Evolutionary conservation across 495 filamentous ascomycete genomes (phyloP).

Genomic region (Xylaria intraflava): DNA sequence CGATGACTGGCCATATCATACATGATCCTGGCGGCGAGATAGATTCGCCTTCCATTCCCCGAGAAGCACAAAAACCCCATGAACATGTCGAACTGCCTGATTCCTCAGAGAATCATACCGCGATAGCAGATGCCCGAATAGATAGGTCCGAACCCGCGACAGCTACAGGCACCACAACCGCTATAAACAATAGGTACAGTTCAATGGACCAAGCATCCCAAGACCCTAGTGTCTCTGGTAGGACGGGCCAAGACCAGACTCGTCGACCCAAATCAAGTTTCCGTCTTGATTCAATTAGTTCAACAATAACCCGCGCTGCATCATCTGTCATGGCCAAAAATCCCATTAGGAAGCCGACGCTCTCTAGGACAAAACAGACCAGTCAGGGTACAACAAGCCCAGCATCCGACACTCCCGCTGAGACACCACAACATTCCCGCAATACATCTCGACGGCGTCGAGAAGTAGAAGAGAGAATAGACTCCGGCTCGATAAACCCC

Average conservation of each 20-base stretch:
- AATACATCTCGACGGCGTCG: not conserved
- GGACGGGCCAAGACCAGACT: conserved; percentile 2
- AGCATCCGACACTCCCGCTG: not conserved
- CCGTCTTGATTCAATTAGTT: conserved; percentile 21
- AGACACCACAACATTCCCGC: not conserved
- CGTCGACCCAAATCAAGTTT: conserved; percentile 23
- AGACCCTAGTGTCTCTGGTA: conserved; percentile 2
- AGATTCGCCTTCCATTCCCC: conserved; percentile 27
- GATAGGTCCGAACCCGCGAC: conserved; percentile 23
- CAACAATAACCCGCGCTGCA: conserved; percentile 22
- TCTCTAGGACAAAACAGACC: conserved; percentile 14
- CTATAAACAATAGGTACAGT: conserved; percentile 28
- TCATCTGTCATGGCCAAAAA: conserved; percentile 28
- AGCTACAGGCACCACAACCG: conserved; percentile 34
- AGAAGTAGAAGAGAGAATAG: not conserved
- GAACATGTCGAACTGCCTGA: conserved; percentile 24
- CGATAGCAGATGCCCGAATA: conserved; percentile 29
- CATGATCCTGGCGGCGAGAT: conserved; percentile 22
- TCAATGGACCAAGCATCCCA: conserved; percentile 19
- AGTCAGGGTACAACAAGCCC: not conserved
- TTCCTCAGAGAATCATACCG: conserved; percentile 27
- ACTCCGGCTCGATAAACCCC: not conserved
- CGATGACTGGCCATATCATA: conserved; percentile 25
- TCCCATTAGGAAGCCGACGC: conserved; percentile 32
- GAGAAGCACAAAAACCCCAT: conserved; percentile 31